Percentiles rank a stretch among this genome's conserved stretches.
These are phyloP conservation scores for Steccherinum ochraceum DNA, from an alignment of 768 basidiomycete species.

Conservation along the genomic window DNA sequence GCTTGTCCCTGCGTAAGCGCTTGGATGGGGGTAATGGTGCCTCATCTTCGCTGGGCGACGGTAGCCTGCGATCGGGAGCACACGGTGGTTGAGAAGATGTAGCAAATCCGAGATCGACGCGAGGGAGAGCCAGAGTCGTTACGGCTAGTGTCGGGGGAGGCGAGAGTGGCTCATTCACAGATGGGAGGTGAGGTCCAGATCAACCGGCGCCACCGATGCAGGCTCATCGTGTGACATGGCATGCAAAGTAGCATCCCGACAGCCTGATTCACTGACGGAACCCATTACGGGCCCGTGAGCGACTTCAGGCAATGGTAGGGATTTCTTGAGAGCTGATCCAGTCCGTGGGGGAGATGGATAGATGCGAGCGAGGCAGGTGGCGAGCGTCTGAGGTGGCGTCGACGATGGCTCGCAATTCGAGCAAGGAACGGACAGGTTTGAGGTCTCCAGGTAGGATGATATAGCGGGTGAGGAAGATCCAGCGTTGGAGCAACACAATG, in stretches of 20 bases:
- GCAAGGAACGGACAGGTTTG: background rate
- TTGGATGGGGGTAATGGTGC: background rate
- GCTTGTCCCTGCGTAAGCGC: background rate
- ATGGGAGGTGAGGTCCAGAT: conserved; percentile 12
- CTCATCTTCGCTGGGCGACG: background rate
- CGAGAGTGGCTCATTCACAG: conserved; percentile 11
- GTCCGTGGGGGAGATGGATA: conserved; percentile 20
- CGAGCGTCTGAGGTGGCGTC: background rate
- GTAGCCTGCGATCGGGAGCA: background rate
- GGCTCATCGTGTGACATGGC: background rate
- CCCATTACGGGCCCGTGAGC: conserved; percentile 2
- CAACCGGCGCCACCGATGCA: background rate
- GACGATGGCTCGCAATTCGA: background rate
- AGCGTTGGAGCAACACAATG: background rate
- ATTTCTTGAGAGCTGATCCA: conserved; percentile 14
- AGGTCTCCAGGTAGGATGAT: background rate
- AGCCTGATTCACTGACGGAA: conserved; percentile 6
- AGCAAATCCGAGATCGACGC: background rate
- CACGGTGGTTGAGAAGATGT: background rate
- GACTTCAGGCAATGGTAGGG: conserved; percentile 16
- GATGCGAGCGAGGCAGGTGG: background rate
- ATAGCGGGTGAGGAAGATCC: background rate
- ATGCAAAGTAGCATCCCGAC: background rate
- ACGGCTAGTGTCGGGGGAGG: conserved; percentile 14
- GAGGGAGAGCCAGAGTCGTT: conserved; percentile 9